Percentiles rank a stretch among this genome's conserved stretches.
These are phyloP conservation scores for Leccinum imitatum DNA, from an alignment of 768 basidiomycete genomes.

Conservation along the genomic window DNA sequence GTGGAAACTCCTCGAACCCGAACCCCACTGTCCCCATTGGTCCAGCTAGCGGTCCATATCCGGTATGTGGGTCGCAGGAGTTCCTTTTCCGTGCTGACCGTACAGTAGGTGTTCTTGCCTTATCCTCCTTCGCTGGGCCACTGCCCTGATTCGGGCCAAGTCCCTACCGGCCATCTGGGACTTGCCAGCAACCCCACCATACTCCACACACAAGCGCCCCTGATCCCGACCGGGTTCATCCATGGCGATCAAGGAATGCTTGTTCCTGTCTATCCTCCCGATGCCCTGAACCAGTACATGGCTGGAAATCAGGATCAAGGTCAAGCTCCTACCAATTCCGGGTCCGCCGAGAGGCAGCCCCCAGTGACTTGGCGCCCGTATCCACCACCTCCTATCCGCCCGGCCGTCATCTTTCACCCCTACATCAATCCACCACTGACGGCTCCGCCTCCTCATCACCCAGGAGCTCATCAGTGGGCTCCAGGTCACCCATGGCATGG, in stretches of 20 bases:
- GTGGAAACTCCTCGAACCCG: constrained; percentile 32
- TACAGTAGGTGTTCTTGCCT: constrained; percentile 46
- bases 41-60: constrained; percentile 40
- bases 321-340: constrained; percentile 17
- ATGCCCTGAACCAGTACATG: constrained; percentile 72
- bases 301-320: constrained; percentile 38
- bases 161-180: constrained; percentile 20
- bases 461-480: constrained; percentile 26
- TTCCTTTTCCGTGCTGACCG: constrained; percentile 9
- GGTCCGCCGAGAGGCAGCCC: constrained; percentile 30
- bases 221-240: constrained; percentile 66
- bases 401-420: constrained; percentile 32
- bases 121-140: constrained; percentile 44
- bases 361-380: constrained; percentile 36
- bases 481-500: constrained; percentile 27
- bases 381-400: constrained; percentile 32
- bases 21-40: constrained; percentile 38
- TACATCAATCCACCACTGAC: constrained; percentile 27
- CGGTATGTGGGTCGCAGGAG: constrained; percentile 38
- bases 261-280: constrained; percentile 67
- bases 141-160: constrained; percentile 26
- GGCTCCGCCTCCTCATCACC: constrained; percentile 17
- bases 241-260: constrained; percentile 73
- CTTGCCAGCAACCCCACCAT: constrained; percentile 12
- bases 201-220: constrained; percentile 47